Evolutionary conservation across 2,329 filamentous ascomycete species (phyloP), one percentile per base, ranked within the genome.

Genomic region (Talaromyces marneffei): DNA sequence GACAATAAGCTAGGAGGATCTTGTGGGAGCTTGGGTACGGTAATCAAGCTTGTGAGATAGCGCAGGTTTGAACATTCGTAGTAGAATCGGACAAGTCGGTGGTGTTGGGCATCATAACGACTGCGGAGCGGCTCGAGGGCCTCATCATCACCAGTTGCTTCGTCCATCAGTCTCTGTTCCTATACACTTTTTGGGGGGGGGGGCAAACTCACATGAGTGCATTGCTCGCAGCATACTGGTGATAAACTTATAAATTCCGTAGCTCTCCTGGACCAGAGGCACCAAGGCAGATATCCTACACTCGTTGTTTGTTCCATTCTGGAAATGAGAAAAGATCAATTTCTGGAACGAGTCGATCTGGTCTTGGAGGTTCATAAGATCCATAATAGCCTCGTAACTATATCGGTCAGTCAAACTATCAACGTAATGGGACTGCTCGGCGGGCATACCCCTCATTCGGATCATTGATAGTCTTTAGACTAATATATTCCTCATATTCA

Each of bases 341-440:
- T 97, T 99, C 76, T 99, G 94, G 78, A 99, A 97, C 67, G 91
- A 88, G 77, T 99, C 94, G 68, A 99, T 99, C 81, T 96, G 93
- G 76, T 99, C 94, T 74, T 99, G 94, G 62, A 99, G 82, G 8
- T 87, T 89, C 92, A 97, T 97, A 59, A 99, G 84, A 76, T 99
- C 94, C 67, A 88, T 90, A 69, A 99, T 97, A 25, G 93, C 97
- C 81, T 99, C 94, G 73, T 89, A 89, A 39, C 81, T 83, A 63
- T 42, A 35, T 20, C 3, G 8, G 63, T 75, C 59, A 78, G 68
- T 61, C 27, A 14, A 35, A 18, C 6, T 37, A 14, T 33, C 35
- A 42, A 48, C 20, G 14, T n/a, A 56, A 59, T 59, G 12, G 31
- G 23, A 53, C 9, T 35, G 16, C 29, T 37, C 14, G 14, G 20